A percentile compares a stretch with the other conserved stretches of the same genome.
These are phyloP conservation scores for Lipomyces yamadae DNA, from an alignment of 805 yeast genomes.

Conservation along the genomic window DNA sequence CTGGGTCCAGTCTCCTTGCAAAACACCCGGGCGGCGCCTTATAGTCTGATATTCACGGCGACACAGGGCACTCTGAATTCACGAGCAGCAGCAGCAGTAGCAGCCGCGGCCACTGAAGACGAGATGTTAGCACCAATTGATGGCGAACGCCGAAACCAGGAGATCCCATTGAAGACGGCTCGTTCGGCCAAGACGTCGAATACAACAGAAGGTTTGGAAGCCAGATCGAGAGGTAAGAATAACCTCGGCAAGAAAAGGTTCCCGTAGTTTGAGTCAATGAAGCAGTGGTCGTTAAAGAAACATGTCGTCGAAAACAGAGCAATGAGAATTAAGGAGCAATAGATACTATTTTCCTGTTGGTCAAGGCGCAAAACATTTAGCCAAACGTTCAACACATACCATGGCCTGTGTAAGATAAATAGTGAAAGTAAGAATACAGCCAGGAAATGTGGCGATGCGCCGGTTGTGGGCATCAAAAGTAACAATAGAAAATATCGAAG, in stretches of 20 bases:
- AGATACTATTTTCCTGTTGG: conserved; percentile 18
- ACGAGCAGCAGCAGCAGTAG: conserved; percentile 10
- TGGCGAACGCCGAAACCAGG: conserved; percentile 8
- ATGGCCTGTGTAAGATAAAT: conserved; percentile 33
- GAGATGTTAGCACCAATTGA: conserved; percentile 7
- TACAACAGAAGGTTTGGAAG: conserved; percentile 26
- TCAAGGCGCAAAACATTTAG: background rate
- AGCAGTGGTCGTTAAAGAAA: conserved; percentile 34
- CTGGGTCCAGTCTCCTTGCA: background rate
- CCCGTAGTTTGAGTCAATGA: conserved; percentile 33
- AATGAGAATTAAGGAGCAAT: conserved; percentile 37
- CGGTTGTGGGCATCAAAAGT: conserved; percentile 37
- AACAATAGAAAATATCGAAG: conserved; percentile 35
- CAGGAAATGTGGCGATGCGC: conserved; percentile 36
- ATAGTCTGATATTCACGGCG: conserved; percentile 26
- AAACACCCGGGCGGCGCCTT: background rate
- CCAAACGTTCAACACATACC: conserved; percentile 20
- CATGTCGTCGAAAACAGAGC: conserved; percentile 31
- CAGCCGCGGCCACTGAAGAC: background rate
- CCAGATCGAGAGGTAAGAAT: conserved; percentile 32
- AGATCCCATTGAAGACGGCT: conserved; percentile 22
- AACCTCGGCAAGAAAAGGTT: conserved; percentile 32
- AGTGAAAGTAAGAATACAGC: conserved; percentile 31
- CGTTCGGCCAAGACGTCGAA: conserved; percentile 30
- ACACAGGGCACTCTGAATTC: conserved; percentile 31